A percentile compares a stretch with the other conserved stretches of the same genome.
These are phyloP conservation scores for Solanum pennellii DNA, from an alignment of 257 asterid species.

Conservation along the genomic window DNA sequence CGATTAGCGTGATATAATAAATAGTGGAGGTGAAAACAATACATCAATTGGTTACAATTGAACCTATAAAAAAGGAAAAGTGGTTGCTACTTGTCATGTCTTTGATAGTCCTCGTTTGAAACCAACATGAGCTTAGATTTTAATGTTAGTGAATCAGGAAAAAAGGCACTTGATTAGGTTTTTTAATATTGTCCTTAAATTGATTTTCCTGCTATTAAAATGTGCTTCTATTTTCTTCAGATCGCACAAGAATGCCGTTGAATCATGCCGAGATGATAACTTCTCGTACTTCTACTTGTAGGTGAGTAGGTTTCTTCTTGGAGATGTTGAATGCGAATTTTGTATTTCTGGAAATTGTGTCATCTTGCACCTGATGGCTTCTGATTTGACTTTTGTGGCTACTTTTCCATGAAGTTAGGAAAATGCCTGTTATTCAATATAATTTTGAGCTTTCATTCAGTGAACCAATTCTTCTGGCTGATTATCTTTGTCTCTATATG, in stretches of 20 bases:
- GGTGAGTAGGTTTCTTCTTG: slow-evolving; percentile 27
- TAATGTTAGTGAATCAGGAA: background rate
- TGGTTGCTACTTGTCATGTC: background rate
- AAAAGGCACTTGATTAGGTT: background rate
- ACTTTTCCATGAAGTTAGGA: background rate
- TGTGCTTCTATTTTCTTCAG: slow-evolving; percentile 29
- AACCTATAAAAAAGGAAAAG: background rate
- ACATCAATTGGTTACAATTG: background rate
- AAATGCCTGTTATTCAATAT: background rate
- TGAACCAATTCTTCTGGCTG: background rate
- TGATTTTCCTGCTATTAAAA: background rate
- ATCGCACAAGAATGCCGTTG: slow-evolving; percentile 66
- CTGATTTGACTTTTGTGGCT: background rate
- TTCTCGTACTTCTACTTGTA: slow-evolving; percentile 58
- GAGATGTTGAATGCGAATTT: background rate
- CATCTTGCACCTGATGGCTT: background rate
- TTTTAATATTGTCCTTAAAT: background rate
- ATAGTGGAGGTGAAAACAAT: background rate
- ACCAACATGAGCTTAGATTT: background rate
- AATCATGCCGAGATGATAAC: slow-evolving; percentile 71
- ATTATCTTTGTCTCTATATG: slow-evolving; percentile 4
- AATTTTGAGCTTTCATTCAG: background rate
- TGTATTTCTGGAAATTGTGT: background rate
- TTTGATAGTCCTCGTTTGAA: background rate
- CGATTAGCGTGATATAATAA: background rate